These are phyloP conservation scores for Cystobasidium ongulense DNA, from an alignment of 768 basidiomycete species.

Conservation along the genomic window DNA sequence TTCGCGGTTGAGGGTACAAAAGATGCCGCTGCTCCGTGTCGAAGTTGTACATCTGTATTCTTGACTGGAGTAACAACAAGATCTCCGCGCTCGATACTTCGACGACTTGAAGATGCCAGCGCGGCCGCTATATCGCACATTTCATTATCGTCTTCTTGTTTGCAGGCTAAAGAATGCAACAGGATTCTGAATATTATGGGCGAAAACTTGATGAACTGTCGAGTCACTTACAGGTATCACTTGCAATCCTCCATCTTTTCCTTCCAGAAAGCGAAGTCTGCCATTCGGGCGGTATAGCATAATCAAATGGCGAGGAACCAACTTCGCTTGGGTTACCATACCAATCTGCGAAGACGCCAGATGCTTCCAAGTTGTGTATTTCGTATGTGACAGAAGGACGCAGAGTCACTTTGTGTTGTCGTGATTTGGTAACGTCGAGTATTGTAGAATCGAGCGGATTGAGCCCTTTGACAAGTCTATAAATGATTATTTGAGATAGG, in stretches of 20 bases:
- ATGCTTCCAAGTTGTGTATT: neutral
- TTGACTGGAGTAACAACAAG: neutral
- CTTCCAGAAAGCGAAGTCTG: neutral
- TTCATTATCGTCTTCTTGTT: neutral
- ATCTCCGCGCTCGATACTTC: neutral
- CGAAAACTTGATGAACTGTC: neutral
- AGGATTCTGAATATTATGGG: neutral
- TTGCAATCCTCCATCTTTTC: neutral
- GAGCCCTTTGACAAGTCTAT: neutral
- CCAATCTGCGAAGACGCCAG: slow-evolving; percentile 17
- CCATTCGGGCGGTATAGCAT: slow-evolving; percentile 19
- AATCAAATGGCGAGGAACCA: slow-evolving; percentile 23
- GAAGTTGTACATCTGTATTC: neutral
- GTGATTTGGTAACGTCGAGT: slow-evolving; percentile 1
- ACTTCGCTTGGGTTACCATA: slow-evolving; percentile 10
- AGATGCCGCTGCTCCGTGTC: too few relatives aligned
- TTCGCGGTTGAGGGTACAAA: too few relatives aligned
- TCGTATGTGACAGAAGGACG: slow-evolving; percentile 5
- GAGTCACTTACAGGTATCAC: neutral
- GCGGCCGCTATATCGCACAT: neutral
- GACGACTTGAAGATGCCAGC: neutral
- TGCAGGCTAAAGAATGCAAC: neutral
- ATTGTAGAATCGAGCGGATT: neutral
- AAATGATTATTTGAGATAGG: neutral
- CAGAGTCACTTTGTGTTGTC: neutral